Conservation (phyloP, 331 rosid species). For the Pyrus hybrid region DNA sequence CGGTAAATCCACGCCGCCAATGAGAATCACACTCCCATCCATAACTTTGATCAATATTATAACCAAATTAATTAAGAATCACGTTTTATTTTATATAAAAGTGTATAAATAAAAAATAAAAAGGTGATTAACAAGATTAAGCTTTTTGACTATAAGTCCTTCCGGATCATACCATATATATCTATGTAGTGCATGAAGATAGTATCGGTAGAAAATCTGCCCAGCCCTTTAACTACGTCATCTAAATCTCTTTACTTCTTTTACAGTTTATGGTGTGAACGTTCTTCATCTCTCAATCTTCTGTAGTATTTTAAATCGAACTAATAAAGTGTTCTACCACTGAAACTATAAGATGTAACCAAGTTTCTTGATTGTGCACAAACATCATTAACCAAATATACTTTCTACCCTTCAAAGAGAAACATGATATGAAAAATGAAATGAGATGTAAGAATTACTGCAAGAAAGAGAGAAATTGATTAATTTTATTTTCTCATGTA, state of each 20-base stretch:
- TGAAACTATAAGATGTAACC: not conserved
- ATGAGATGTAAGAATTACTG: conserved; percentile 7
- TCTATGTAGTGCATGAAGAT: conserved; percentile 31
- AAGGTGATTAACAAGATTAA: conserved; percentile 13
- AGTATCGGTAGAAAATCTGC: conserved; percentile 54
- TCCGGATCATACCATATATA: conserved; percentile 7
- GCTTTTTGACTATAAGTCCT: conserved; percentile 44
- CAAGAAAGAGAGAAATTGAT: conserved; percentile 25
- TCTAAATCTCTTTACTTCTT: conserved; percentile 24
- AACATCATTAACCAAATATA: not conserved
- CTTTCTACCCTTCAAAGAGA: not conserved
- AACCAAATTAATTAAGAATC: not conserved
- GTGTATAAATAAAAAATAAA: not conserved
- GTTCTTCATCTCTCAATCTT: not conserved
- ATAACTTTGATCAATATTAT: conserved; percentile 12
- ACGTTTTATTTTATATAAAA: conserved; percentile 2
- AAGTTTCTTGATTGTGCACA: not conserved
- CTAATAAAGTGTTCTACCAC: not conserved
- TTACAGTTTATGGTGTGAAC: not conserved
- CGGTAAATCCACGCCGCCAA: conserved; percentile 27
- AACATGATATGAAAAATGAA: not conserved
- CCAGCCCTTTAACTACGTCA: conserved; percentile 40
- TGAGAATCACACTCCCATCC: conserved; percentile 8
- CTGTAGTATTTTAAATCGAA: not conserved
- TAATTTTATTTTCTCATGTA: conserved; percentile 44